Percentiles rank a stretch among this genome's conserved stretches.
Evolutionary conservation across 2,329 filamentous ascomycete species (phyloP).

Genomic region (Periconia sp.): DNA sequence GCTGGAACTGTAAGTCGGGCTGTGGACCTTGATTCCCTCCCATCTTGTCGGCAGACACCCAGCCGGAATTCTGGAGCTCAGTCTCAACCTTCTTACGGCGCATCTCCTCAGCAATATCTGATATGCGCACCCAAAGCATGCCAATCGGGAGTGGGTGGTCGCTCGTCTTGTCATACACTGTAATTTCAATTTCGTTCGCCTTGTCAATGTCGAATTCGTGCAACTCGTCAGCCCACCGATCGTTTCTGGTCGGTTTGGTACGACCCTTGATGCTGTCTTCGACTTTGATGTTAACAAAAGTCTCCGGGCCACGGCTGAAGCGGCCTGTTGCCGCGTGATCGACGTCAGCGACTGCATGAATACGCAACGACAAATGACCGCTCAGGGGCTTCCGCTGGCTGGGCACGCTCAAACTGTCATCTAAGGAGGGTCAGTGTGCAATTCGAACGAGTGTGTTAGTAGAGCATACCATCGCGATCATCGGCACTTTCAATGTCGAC

Average conservation of each 20-base stretch:
- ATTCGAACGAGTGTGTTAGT: neutral
- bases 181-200: slow-evolving; percentile 97
- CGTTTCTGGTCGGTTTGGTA: slow-evolving; percentile 82
- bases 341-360: slow-evolving; percentile 90
- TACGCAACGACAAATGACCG: slow-evolving; percentile 83
- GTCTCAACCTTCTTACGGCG: slow-evolving; percentile 96
- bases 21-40: slow-evolving; percentile 63
- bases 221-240: slow-evolving; percentile 89
- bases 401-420: slow-evolving; percentile 94
- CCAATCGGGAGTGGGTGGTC: slow-evolving; percentile 92
- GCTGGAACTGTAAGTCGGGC: slow-evolving; percentile 61
- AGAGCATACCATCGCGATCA: slow-evolving; percentile 77
- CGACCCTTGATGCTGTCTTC: slow-evolving; percentile 91
- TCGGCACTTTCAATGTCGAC: slow-evolving; percentile 82
- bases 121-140: slow-evolving; percentile 94
- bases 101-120: slow-evolving; percentile 97
- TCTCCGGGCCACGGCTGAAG: slow-evolving; percentile 91
- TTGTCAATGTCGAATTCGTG: slow-evolving; percentile 96
- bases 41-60: slow-evolving; percentile 98
- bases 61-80: slow-evolving; percentile 91
- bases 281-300: slow-evolving; percentile 94
- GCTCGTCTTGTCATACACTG: slow-evolving; percentile 91
- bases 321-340: slow-evolving; percentile 84
- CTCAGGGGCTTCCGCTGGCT: slow-evolving; percentile 96
- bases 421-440: slow-evolving; percentile 56